Evolutionary conservation across 257 asterid genomes (phyloP), one percentile per base, ranked within the genome.

Genomic region (Penstemon eatonii): DNA sequence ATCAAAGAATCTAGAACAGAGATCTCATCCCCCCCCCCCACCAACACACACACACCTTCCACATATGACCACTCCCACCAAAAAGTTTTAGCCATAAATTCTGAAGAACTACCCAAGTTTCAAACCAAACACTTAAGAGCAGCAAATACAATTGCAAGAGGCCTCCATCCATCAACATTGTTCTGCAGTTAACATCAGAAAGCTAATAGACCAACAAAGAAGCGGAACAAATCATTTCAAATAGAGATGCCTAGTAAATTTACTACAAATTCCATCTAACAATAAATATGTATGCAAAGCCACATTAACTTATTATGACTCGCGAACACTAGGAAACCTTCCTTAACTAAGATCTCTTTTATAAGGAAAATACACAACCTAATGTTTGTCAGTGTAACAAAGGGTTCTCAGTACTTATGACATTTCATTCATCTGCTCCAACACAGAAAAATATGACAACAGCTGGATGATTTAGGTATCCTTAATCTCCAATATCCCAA

Each of bases 231-330:
- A 60, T 8, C 33, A 58, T 11, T 15, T 5, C 3, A 19, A 54
- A 75, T 10, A 15, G 11, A 46, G 33, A 46, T 38, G 6, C 7
- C 38, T 44, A 36, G 69, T 7, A 53, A 51, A 25, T 25, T 25
- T 2, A 25, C 33, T 25, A 25, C 33, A 25, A 25, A 56, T 19
- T 15, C 9, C 5, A 5, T 15, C 59, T 3, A 15, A 36, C 39
- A 74, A 60, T 67, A 36, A 66, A 61, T 49, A 39, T 2, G 15
- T 11, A 8, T 4, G 10, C 65, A 67, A 65, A 57, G 39, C 71
- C 63, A 40, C 39, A 63, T 52, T 7, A 68, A 46, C 37, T 56
- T 39, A 59, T 45, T 37, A 25, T 19, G 37, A 47, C 39, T 47
- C 61, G 39, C 60, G 66, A 49, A 57, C 45, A 65, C 67, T 56